These are phyloP conservation scores for Mimosa bimucronata DNA, from an alignment of 306 rosid genomes.

Conservation along the genomic window DNA sequence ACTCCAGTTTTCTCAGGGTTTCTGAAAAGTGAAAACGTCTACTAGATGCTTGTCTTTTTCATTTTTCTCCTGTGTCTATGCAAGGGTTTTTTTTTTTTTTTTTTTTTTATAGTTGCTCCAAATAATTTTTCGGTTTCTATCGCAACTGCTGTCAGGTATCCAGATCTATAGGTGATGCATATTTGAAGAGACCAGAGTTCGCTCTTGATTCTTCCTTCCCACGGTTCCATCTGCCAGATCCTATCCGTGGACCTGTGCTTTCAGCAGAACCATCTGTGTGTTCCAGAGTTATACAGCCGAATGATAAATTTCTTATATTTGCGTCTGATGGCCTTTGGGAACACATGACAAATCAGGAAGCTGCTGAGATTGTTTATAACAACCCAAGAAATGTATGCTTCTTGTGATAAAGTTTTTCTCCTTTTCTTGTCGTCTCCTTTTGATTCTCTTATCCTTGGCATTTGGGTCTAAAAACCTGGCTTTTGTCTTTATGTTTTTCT, in stretches of 20 bases:
- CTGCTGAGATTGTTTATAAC: constrained; percentile 71
- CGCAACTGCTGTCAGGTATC: constrained; percentile 64
- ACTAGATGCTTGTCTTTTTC: background rate
- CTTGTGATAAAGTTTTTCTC: background rate
- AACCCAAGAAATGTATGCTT: constrained; percentile 65
- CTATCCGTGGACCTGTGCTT: constrained; percentile 74
- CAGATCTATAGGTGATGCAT: constrained; percentile 90
- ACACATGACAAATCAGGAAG: constrained; percentile 76
- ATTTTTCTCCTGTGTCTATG: background rate
- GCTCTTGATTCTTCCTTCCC: constrained; percentile 78
- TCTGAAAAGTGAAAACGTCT: constrained; percentile 1
- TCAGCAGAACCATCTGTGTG: constrained; percentile 74
- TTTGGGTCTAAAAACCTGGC: background rate
- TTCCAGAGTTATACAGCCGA: constrained; percentile 62
- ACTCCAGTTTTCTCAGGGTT: constrained; percentile 14
- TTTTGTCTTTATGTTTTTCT: background rate
- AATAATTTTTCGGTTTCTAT: constrained; percentile 5
- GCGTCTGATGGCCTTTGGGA: constrained; percentile 98
- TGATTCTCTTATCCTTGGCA: background rate
- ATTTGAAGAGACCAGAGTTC: constrained; percentile 81
- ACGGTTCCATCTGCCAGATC: constrained; percentile 70
- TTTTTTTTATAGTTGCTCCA: background rate
- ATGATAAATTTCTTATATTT: constrained; percentile 74
- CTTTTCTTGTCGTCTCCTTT: background rate
- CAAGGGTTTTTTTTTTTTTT: background rate